Evolutionary conservation across 208 protist genomes (phyloP), one percentile per base, ranked within the genome.

Genomic region (Phytomonas francai): DNA sequence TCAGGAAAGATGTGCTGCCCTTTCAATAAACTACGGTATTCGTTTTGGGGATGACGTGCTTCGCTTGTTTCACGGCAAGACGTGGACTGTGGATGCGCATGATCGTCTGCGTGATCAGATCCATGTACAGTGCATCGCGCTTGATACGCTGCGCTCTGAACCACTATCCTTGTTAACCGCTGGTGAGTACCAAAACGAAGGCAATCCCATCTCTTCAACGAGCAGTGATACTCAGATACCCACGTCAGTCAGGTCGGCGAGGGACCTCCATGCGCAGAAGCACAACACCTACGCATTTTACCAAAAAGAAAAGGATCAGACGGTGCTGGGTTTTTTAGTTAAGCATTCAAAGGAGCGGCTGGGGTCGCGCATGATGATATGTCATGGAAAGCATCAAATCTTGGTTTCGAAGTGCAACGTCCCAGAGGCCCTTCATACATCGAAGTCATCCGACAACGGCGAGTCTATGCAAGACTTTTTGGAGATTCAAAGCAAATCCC

Each of bases 221-320:
- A 49, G 39, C 14, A 19, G 39, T 49, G 39, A 49, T 49, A 19
- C 16, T 49, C 39, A 49, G 39, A 12, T 19, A 12, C 16, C 39
- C 39, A 19, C 39, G 4, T 6, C 39, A 19, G 39, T 12, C 39
- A 12, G 7, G 12, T 49, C 12, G 39, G 12, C 39, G 16, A 49
- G 12, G 14, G 12, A 12, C 39, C 6, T 9, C 39, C 42, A 9
- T 39, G 45, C 29, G 36, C 59, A 39, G 19, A 39, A 29, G 11
- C 30, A n/a, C 3, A 30, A 69, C 25, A 61, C 65, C 9, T 69
- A 36, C 27, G 45, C n/a, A 28, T 62, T 54, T 54, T 67, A 61
- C 51, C 28, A 61, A 39, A 33, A 39, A 16, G 59, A 33, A 3
- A 33, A 6, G 2, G 59, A 63, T 25, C 32, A 32, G 19, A 25